phyloP scores from a whole-genome alignment of 2,329 filamentous ascomycete species.

The Hypoxylon sp. region DNA sequence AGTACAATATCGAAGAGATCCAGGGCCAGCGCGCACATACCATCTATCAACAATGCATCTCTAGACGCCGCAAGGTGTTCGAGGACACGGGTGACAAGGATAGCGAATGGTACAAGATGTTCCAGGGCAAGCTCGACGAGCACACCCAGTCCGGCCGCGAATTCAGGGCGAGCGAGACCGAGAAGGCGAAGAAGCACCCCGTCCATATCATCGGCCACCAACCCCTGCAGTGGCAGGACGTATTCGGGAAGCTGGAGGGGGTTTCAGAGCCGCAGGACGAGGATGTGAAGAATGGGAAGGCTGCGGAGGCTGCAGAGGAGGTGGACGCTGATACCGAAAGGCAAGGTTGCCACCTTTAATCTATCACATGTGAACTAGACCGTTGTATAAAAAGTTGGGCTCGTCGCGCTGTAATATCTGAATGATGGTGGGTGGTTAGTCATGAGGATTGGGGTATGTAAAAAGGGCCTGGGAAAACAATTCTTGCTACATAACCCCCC shows the following conservation, averaged over 20 bases:
- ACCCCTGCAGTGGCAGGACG: conserved; percentile 54
- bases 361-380: not conserved
- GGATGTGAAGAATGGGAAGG: not conserved
- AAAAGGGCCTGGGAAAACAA: not conserved
- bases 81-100: conserved; percentile 60
- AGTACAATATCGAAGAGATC: conserved; percentile 82
- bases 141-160: conserved; percentile 68
- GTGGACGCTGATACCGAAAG: conserved; percentile 9
- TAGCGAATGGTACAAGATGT: conserved; percentile 64
- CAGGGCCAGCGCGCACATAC: conserved; percentile 59
- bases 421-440: conserved; percentile 7
- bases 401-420: conserved; percentile 20
- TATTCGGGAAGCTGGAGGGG: conserved; percentile 52
- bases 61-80: conserved; percentile 67
- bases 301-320: not conserved
- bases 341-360: conserved; percentile 4
- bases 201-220: conserved; percentile 64
- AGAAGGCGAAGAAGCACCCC: conserved; percentile 63
- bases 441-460: conserved; percentile 10
- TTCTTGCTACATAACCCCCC: not conserved
- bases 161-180: conserved; percentile 70
- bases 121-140: conserved; percentile 58
- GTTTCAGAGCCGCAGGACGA: not conserved
- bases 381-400: conserved; percentile 29
- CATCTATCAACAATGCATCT: conserved; percentile 71